These are phyloP conservation scores for Jasminum sambac DNA, from an alignment of 257 asterid genomes.

Conservation along the genomic window DNA sequence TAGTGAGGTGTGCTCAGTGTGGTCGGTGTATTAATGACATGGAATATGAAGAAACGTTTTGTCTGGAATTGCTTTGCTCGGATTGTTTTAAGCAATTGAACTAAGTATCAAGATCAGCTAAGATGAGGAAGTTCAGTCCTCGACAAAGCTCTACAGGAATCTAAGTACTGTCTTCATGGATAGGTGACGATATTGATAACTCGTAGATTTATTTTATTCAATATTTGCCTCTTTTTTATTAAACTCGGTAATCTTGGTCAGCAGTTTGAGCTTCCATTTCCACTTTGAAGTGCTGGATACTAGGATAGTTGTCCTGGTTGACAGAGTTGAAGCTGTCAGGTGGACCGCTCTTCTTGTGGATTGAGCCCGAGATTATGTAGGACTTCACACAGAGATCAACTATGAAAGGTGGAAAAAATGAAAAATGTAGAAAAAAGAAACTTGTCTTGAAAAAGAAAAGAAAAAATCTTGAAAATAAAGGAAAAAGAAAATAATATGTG, in stretches of 20 bases:
- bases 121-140: conserved; percentile 27
- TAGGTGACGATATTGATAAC: conserved; percentile 7
- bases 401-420: background rate
- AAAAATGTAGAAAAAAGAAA: background rate
- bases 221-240: background rate
- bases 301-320: conserved; percentile 1
- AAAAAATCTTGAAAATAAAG: background rate
- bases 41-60: conserved; percentile 73
- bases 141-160: conserved; percentile 2
- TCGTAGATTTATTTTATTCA: background rate
- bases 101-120: conserved; percentile 27
- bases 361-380: background rate
- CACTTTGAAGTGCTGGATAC: background rate
- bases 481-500: background rate
- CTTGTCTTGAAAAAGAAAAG: background rate
- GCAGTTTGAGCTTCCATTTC: conserved; percentile 17
- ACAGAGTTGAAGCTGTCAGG: conserved; percentile 5
- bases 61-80: conserved; percentile 63
- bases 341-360: conserved; percentile 12
- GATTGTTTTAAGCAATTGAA: conserved; percentile 47
- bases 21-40: conserved; percentile 67
- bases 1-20: conserved; percentile 69
- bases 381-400: background rate
- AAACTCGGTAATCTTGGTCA: conserved; percentile 15
- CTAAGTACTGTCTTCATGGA: conserved; percentile 4